A percentile compares a stretch with the other conserved stretches of the same genome.
phyloP scores from a whole-genome alignment of 495 filamentous ascomycete genomes.

The Aspergillus heteromorphus region DNA sequence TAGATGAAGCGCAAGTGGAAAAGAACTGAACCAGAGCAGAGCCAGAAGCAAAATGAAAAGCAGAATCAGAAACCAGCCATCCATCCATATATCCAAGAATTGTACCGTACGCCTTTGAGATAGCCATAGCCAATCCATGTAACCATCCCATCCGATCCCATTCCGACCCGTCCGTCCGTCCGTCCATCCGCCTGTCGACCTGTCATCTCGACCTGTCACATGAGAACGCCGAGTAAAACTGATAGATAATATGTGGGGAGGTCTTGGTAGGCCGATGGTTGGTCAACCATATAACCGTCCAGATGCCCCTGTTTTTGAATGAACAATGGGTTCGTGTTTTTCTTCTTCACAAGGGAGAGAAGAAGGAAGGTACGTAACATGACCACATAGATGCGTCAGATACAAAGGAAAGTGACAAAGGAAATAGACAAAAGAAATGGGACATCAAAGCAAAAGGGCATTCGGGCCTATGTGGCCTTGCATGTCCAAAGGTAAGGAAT shows the following conservation, averaged over 20 bases:
- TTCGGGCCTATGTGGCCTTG: neutral
- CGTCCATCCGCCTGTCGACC: neutral
- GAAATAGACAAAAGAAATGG: neutral
- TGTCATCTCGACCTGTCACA: too few species aligned
- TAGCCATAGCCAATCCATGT: neutral
- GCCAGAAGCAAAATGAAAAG: neutral
- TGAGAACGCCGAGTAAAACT: neutral
- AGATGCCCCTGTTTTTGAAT: neutral
- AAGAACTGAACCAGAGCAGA: constrained; percentile 4
- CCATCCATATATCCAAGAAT: neutral
- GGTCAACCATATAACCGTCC: neutral
- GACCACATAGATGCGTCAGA: neutral
- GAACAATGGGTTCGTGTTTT: neutral
- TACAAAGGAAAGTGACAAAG: constrained; percentile 1
- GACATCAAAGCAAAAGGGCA: neutral
- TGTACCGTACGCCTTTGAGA: neutral
- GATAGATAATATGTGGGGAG: neutral
- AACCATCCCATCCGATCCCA: too few species aligned
- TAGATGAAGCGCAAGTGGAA: too few species aligned
- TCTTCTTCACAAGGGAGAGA: neutral
- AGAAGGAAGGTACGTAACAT: too few species aligned
- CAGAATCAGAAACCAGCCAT: neutral
- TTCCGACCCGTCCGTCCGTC: neutral
- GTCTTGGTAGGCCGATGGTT: neutral
- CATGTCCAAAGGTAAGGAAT: neutral